Evolutionary conservation across 768 basidiomycete genomes (phyloP), one percentile per base, ranked within the genome.

Genomic region (Hemileccinum rubropunctum): DNA sequence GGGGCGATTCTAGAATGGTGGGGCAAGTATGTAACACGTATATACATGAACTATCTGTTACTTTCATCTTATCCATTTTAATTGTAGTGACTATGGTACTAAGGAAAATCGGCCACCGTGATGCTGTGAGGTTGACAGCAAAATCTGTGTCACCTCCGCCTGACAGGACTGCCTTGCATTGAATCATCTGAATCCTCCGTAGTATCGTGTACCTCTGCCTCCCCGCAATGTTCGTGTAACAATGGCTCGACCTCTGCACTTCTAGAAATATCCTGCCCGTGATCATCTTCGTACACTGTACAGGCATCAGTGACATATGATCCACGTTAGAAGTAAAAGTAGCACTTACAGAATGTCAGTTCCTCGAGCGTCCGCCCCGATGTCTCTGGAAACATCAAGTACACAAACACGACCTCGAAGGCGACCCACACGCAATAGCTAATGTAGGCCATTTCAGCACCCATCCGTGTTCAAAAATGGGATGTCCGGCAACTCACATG

Each of bases 331-430:
- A 6, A 26, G n/a, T 15, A 9, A 12, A 15, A 38, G 3, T 3
- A 1, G 20, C 42, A 48, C 58, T 59, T 36, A 52, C 58, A 33
- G 36, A 53, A 52, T 1, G 49, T n/a, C 3, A 57, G 10, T n/a
- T 57, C 53, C 30, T 57, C 56, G 12, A 57, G 47, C 2, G 56
- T 56, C 9, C 42, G 48, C 8, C 53, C 54, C 13, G 55, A 56
- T 4, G 55, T 56, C 33, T 56, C 55, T 4, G 55, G 53, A 30
- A 56, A 51, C 53, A 55, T 47, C 13, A 47, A n/a, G 40, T 56
- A 56, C 38, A 56, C 38, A 30, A 57, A 57, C 21, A 35, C 48
- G 11, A 57, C 38, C n/a, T 55, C 44, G n/a, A 56, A 51, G 11
- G 48, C 53, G 23, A 40, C 34, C 52, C 52, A 54, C 3, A 56